Evolutionary conservation across 805 yeast genomes (phyloP), one percentile per base, ranked within the genome.

Genomic region (Schwanniomyces pseudopolymorphus): DNA sequence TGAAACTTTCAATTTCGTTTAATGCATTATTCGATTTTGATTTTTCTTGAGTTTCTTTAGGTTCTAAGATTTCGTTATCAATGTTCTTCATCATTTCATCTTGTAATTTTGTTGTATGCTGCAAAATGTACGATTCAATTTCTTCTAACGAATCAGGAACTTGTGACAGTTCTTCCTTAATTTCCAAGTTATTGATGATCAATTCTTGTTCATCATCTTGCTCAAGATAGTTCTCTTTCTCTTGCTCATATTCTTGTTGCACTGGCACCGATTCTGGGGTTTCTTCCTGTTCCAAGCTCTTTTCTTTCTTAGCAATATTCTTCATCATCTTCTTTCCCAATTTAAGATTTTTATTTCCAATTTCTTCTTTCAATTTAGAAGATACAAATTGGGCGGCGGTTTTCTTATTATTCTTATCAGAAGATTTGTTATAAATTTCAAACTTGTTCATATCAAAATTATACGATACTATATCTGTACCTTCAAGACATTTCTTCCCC

Each of bases 1-100:
- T 72, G 40, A 62, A 57, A 26, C 60, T 60, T 51, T 69, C 70
- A 36, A 70, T 70, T 25, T 70, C 75, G 27, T 63, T 67, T 16
- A 69, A 54, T 0, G 72, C 59, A 5, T 52, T 46, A 16, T 31
- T 31, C 16, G 7, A 7, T 20, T 16, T 16, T 31, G 13, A 4
- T 7, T 6, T n/a, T 6, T 31, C 11, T 6, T 7, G 35, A 2
- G 16, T 31, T 14, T n/a, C 33, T 10, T 31, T 20, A 14, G 17
- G 20, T 4, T 31, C 35, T 4, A 20, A 20, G 2, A 20, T 14
- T 14, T 31, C 39, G 4, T 36, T 19, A 5, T 20, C 25, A 7
- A 21, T 11, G 14, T 20, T 20, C 20, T 38, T 38, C 28, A 38
- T 19, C 28, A 38, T 38, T 22, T 38, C 28, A 24, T 38, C 45